phyloP scores from a whole-genome alignment of 257 asterid species.

The Salvia splendens region DNA sequence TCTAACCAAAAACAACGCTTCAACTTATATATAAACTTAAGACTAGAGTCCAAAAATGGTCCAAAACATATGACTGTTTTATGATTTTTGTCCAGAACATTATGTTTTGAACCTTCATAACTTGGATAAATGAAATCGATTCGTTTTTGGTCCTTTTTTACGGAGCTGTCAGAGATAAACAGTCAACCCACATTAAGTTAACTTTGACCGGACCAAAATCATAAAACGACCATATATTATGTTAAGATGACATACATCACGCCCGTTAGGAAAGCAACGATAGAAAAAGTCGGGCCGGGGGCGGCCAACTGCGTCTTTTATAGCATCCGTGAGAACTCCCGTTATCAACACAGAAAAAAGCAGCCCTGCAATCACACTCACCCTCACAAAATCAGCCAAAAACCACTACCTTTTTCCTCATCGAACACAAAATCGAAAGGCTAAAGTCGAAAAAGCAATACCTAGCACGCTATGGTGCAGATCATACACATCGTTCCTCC shows the following conservation, averaged over 20 bases:
- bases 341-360: slow-evolving; percentile 73
- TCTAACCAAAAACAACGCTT: background rate
- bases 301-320: slow-evolving; percentile 83
- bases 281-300: slow-evolving; percentile 88
- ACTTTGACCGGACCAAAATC: too few relatives aligned
- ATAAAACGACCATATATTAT: too few relatives aligned
- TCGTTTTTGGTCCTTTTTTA: too few relatives aligned
- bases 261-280: slow-evolving; percentile 94
- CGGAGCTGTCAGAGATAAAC: too few relatives aligned
- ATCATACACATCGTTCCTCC: slow-evolving; percentile 76
- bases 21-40: background rate
- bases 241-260: slow-evolving; percentile 44
- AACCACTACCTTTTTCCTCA: background rate
- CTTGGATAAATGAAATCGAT: too few relatives aligned
- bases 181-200: too few relatives aligned
- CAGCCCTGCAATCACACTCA: slow-evolving; percentile 56
- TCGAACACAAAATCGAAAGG: background rate
- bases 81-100: too few relatives aligned
- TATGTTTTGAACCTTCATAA: too few relatives aligned
- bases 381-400: slow-evolving; percentile 20
- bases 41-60: background rate
- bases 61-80: too few relatives aligned
- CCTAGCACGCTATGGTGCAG: slow-evolving; percentile 79
- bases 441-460: slow-evolving; percentile 30
- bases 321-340: slow-evolving; percentile 74